Conservation (phyloP, 139 green algal genomes). For the Dunaliella sp. region DNA sequence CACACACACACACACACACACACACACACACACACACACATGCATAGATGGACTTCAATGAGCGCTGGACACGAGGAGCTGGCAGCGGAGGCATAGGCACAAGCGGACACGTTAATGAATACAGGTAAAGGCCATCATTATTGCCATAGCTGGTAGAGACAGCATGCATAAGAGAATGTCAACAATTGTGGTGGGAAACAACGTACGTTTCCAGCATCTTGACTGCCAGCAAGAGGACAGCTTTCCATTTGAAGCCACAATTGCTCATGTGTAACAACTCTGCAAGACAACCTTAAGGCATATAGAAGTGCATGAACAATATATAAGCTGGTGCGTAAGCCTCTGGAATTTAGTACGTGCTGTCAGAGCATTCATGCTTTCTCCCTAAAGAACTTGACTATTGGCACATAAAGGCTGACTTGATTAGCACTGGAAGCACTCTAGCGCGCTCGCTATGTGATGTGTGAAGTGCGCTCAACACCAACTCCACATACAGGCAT, state of each 20-base stretch:
- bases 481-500: not conserved
- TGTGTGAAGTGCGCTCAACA: not conserved
- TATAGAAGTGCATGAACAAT: not conserved
- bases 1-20: not conserved
- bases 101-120: slow-evolving; percentile 3
- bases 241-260: not conserved
- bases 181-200: no score
- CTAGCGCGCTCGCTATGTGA: not conserved
- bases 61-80: slow-evolving; percentile 12
- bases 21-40: not conserved
- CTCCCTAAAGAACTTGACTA: no score
- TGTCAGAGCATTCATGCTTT: no score
- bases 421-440: no score
- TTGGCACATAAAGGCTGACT: no score
- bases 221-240: not conserved
- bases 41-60: not conserved
- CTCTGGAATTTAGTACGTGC: no score
- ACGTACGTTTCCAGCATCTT: not conserved
- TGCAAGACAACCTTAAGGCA: not conserved
- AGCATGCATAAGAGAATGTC: not conserved
- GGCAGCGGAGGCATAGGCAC: slow-evolving; percentile 11
- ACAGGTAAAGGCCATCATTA: not conserved
- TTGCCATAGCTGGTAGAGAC: not conserved
- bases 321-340: not conserved
- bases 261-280: not conserved